Evolutionary conservation across 768 basidiomycete genomes (phyloP).

Genomic region (Hebeloma cylindrosporum): DNA sequence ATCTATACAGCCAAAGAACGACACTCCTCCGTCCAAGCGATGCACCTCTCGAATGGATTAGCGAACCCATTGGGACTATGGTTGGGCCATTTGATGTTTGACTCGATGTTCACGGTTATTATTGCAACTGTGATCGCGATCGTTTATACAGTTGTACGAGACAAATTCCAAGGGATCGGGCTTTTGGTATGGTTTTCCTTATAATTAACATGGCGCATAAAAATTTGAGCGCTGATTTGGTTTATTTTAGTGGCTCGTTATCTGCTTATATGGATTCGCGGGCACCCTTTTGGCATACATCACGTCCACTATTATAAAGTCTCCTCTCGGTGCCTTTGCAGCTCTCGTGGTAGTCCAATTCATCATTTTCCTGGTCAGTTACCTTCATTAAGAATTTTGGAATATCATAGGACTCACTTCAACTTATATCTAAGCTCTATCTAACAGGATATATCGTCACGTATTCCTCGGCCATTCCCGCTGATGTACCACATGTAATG

Average conservation of each 20-base stretch:
- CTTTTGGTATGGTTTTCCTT: constrained; percentile 43
- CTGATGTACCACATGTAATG: constrained; percentile 9
- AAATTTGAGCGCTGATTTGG: background rate
- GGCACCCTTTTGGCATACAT: constrained; percentile 69
- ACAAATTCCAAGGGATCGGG: constrained; percentile 70
- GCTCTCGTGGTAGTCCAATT: constrained; percentile 70
- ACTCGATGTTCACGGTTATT: constrained; percentile 57
- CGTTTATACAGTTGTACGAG: constrained; percentile 52
- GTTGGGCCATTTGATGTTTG: constrained; percentile 79
- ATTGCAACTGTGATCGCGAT: constrained; percentile 62
- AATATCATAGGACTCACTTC: constrained; percentile 47
- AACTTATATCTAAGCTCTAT: constrained; percentile 29
- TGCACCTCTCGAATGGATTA: constrained; percentile 79
- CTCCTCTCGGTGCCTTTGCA: constrained; percentile 73
- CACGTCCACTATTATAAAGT: constrained; percentile 55
- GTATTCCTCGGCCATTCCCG: constrained; percentile 12
- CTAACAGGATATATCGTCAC: constrained; percentile 20
- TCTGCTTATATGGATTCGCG: constrained; percentile 68
- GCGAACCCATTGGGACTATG: constrained; percentile 69
- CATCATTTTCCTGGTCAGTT: constrained; percentile 65
- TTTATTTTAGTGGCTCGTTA: constrained; percentile 58
- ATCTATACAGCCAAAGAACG: constrained; percentile 76
- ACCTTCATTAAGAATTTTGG: background rate
- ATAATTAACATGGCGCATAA: background rate
- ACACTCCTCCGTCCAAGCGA: constrained; percentile 71